Evolutionary conservation across 2,329 filamentous ascomycete genomes (phyloP).

Genomic region (Xylaria sp.): DNA sequence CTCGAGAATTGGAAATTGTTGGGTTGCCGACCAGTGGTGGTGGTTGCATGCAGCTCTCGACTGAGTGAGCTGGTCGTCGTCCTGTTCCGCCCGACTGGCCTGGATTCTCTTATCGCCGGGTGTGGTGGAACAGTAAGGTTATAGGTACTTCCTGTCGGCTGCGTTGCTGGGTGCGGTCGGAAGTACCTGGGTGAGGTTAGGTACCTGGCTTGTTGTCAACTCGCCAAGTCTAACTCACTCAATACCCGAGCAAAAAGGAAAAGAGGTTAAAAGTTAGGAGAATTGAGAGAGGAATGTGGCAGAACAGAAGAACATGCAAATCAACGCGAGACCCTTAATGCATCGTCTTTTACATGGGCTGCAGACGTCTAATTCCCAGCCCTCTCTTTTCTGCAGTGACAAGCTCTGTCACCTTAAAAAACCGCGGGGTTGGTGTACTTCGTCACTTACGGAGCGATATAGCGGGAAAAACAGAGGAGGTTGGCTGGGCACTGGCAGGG

Average conservation of each 20-base stretch:
- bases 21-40: constrained; percentile 15
- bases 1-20: constrained; percentile 19
- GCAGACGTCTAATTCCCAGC: constrained; percentile 43
- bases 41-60: constrained; percentile 28
- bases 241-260: neutral
- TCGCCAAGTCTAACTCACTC: constrained; percentile 12
- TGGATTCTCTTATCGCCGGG: constrained; percentile 30
- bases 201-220: constrained; percentile 11
- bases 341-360: constrained; percentile 43
- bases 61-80: constrained; percentile 28
- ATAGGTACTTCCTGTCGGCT: constrained; percentile 4
- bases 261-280: constrained; percentile 24
- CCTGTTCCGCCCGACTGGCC: constrained; percentile 29
- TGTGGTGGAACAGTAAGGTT: constrained; percentile 12
- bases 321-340: constrained; percentile 41
- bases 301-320: constrained; percentile 32
- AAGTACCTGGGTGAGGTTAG: neutral
- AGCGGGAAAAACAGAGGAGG: constrained; percentile 45
- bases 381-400: constrained; percentile 42
- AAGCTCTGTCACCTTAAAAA: constrained; percentile 41
- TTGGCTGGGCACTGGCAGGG: constrained; percentile 43
- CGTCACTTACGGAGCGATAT: constrained; percentile 33
- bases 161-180: constrained; percentile 9
- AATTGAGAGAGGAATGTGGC: constrained; percentile 32
- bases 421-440: constrained; percentile 48